Base-by-base conservation (phyloP, 495 filamentous ascomycete genomes). In the Penicillium cinerascens region DNA sequence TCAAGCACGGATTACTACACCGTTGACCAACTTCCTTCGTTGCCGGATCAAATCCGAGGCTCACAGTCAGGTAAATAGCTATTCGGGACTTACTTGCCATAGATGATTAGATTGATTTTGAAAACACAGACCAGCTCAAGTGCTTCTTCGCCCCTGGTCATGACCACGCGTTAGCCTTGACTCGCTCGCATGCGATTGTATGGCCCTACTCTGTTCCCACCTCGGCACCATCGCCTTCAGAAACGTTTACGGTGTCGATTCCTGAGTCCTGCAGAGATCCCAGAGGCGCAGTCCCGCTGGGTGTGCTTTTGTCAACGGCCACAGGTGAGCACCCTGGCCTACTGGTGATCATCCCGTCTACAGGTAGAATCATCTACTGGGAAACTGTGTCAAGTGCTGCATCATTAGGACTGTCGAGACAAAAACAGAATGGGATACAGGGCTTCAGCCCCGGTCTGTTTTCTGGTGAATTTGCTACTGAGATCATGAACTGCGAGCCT, bases 301-400 rank as follows among this genome's bases (percentile, higher is more conserved):
- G 91, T 29, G 77, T 85, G 41, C 77, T 99, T 16, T 82, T 97
- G 10, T 84, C 88, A 1, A 87, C 86, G 33, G 82, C 84, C 13
- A 81, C 86, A 21, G 84, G 83, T 20, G 78, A 81, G 15, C 87
- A 91, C 39, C 88, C 92, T 3, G 93, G 92, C 2, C 73, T 97
- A 11, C 81, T 98, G 17, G 75, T 96, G 11, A 76, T 99, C 10
- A 86, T 89, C 70, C 90, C 91, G 1, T 79, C 79, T 16, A 90
- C 78, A 29, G 93, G 93, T 25, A 92, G 84, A 65, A 81, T 97
- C 42, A 82, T 86, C 33, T 99, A 92, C 68, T 99, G 92, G 92
- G 95, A 97, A 64, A 91, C 88, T 22, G 85, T 97, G 42, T 87
- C 91, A 17, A 87, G 82, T 67, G 90, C 89, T 22, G 83, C 88